phyloP scores from a whole-genome alignment of 768 basidiomycete genomes.

The Tulasnella calospora region DNA sequence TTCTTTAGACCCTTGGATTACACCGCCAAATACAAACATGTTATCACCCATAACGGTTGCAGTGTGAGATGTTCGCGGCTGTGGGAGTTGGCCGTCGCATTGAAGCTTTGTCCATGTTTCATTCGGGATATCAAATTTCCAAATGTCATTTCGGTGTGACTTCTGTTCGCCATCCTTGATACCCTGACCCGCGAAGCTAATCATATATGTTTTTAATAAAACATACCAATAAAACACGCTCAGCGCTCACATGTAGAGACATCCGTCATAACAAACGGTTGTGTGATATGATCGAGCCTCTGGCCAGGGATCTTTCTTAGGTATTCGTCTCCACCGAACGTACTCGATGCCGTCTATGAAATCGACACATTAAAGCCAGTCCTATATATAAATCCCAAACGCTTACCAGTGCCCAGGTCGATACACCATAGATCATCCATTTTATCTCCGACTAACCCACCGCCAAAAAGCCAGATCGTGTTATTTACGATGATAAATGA shows the following conservation, averaged over 20 bases:
- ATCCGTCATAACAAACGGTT: neutral
- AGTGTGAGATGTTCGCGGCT: neutral
- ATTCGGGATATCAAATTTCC: neutral
- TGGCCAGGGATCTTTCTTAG: conserved; percentile 4
- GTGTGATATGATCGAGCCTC: neutral
- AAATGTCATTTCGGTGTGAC: neutral
- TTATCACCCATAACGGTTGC: neutral
- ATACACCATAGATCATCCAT: neutral
- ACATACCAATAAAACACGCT: neutral
- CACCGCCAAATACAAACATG: neutral
- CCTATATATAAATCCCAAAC: neutral
- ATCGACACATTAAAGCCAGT: neutral
- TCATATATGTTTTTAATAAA: neutral
- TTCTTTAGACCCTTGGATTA: neutral
- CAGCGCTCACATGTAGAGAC: neutral
- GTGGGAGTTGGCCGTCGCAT: neutral
- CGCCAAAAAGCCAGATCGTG: neutral
- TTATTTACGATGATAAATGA: neutral
- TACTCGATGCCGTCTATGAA: neutral
- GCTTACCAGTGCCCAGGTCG: neutral
- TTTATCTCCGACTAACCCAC: neutral
- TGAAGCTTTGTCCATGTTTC: neutral
- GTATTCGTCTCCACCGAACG: neutral
- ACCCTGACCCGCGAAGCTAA: neutral
- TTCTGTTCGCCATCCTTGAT: neutral